phyloP scores from a whole-genome alignment of 345 rosid species.

The Euphorbia peplus region DNA sequence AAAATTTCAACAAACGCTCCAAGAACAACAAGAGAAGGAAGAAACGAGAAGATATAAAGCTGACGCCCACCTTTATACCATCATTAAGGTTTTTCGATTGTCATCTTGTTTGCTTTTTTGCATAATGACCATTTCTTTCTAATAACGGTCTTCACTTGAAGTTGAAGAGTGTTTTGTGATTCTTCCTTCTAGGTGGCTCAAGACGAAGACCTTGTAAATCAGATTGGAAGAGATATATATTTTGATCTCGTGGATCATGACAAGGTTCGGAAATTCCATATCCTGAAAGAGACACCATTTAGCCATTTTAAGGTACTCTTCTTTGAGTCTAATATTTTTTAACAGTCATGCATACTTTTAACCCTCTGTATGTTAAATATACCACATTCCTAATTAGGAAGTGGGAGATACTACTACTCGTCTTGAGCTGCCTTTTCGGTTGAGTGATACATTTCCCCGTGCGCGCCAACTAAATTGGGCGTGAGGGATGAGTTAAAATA shows the following conservation, averaged over 20 bases:
- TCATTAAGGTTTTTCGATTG: conserved; percentile 58
- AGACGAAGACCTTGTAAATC: conserved; percentile 77
- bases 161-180: background rate
- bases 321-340: background rate
- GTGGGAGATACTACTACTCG: too few species aligned
- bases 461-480: too few species aligned
- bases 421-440: background rate
- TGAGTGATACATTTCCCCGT: too few species aligned
- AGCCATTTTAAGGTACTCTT: conserved; percentile 71
- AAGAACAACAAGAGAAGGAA: conserved; percentile 94
- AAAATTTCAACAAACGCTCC: too few species aligned
- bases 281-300: conserved; percentile 79
- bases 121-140: background rate
- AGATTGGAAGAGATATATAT: conserved; percentile 85
- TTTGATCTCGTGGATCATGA: conserved; percentile 98
- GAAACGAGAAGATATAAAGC: conserved; percentile 86
- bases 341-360: too few species aligned
- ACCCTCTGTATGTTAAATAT: too few species aligned
- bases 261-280: conserved; percentile 84
- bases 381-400: too few species aligned
- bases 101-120: background rate
- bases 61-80: conserved; percentile 83
- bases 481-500: too few species aligned
- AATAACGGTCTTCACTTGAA: background rate
- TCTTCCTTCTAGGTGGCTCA: conserved; percentile 63